These are phyloP conservation scores for Escovopsis sp. DNA, from an alignment of 2,329 filamentous ascomycete species.

Conservation along the genomic window DNA sequence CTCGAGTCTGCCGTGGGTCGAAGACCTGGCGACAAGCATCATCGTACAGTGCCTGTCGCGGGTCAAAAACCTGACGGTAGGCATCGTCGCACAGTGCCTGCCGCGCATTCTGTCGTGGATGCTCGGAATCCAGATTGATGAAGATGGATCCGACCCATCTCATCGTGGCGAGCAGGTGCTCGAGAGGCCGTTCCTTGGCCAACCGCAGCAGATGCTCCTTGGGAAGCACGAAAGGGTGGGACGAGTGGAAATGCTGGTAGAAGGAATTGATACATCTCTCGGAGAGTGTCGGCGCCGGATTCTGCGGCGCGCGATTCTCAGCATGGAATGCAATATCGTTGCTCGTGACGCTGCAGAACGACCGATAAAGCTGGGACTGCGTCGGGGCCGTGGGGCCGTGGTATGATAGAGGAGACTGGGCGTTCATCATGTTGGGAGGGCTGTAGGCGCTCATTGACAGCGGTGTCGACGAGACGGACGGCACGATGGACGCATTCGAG, in stretches of 20 bases:
- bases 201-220: constrained; percentile 34
- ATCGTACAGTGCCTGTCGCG: constrained; percentile 37
- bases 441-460: constrained; percentile 4
- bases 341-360: constrained; percentile 13
- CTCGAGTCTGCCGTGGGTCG: constrained; percentile 29
- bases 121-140: constrained; percentile 12
- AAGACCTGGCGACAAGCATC: constrained; percentile 40
- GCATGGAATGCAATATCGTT: constrained; percentile 8
- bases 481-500: background rate
- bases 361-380: constrained; percentile 27
- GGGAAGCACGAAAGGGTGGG: constrained; percentile 44
- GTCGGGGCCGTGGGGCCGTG: constrained; percentile 6
- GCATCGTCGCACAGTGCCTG: too few species aligned
- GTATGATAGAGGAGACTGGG: constrained; percentile 10
- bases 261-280: constrained; percentile 44
- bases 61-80: constrained; percentile 24
- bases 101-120: too few species aligned
- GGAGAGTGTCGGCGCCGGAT: constrained; percentile 21
- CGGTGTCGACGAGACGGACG: constrained; percentile 2
- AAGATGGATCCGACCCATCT: constrained; percentile 43
- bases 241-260: constrained; percentile 41
- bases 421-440: constrained; percentile 4
- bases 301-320: constrained; percentile 4
- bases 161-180: constrained; percentile 38
- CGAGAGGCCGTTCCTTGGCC: constrained; percentile 31